These are phyloP conservation scores for Plasmopara viticola DNA, from an alignment of 352 stramenopile genomes.

Conservation along the genomic window DNA sequence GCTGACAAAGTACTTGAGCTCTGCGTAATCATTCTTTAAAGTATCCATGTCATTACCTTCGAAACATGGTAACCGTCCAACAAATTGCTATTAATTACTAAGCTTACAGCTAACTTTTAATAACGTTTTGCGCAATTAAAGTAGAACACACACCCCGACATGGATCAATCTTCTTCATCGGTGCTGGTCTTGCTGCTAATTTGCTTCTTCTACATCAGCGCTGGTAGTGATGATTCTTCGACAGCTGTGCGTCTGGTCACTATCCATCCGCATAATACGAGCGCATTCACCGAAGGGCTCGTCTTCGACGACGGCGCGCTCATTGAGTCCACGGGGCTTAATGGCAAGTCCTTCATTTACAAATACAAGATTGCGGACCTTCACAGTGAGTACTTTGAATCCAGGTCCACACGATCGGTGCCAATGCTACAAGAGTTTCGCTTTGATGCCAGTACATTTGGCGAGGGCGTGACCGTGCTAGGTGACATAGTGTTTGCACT, in stretches of 20 bases:
- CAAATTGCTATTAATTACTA: too few species aligned
- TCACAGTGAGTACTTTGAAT: conserved; percentile 10
- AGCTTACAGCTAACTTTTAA: too few species aligned
- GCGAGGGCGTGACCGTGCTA: conserved; percentile 68
- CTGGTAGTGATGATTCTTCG: conserved; percentile 2
- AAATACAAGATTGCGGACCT: conserved; percentile 42
- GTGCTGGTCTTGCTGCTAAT: conserved; percentile 7
- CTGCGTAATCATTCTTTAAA: neutral
- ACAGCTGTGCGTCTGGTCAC: conserved; percentile 50
- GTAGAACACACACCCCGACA: neutral
- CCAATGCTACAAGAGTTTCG: conserved; percentile 40
- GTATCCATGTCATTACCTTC: neutral
- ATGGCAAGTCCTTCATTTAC: conserved; percentile 59
- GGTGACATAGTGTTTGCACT: conserved; percentile 75
- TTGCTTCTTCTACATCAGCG: conserved; percentile 4
- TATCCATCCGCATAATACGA: conserved; percentile 61
- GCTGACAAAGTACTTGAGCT: too few species aligned
- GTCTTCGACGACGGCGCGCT: conserved; percentile 54
- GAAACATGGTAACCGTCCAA: too few species aligned
- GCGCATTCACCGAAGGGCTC: conserved; percentile 69
- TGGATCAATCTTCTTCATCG: neutral
- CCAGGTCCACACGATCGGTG: conserved; percentile 7
- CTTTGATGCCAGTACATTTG: conserved; percentile 61
- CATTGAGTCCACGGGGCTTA: conserved; percentile 72
- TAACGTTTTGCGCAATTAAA: too few species aligned